Evolutionary conservation across 2,329 filamentous ascomycete genomes (phyloP).

Genomic region (Fusarium ramigenum): DNA sequence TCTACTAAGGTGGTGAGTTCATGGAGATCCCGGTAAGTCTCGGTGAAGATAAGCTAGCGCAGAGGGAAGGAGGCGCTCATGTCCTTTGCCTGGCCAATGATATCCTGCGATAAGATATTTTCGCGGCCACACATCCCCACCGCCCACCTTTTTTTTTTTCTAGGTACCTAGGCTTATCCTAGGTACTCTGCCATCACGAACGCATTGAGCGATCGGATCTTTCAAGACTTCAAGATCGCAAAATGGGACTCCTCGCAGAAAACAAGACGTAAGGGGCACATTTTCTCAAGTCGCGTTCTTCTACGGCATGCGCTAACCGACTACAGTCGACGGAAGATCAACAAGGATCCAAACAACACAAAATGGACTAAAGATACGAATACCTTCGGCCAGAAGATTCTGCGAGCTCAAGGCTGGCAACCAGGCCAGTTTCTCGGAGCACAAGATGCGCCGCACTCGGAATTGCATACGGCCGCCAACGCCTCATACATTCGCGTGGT

Average conservation of each 20-base stretch:
- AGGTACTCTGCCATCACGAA: constrained; percentile 24
- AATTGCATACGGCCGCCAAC: constrained; percentile 81
- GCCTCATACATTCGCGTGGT: constrained; percentile 85
- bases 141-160: constrained; percentile 48
- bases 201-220: constrained; percentile 2
- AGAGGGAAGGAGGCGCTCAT: not conserved
- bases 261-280: constrained; percentile 45
- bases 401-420: constrained; percentile 89
- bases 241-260: constrained; percentile 51
- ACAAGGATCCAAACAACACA: constrained; percentile 94
- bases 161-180: not conserved
- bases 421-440: constrained; percentile 86
- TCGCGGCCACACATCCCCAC: constrained; percentile 39
- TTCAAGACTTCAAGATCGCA: constrained; percentile 18
- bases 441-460: constrained; percentile 76
- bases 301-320: constrained; percentile 17
- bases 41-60: constrained; percentile 28
- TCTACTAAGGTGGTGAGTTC: not conserved
- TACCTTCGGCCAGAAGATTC: constrained; percentile 89
- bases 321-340: constrained; percentile 70
- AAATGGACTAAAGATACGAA: constrained; percentile 86
- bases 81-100: constrained; percentile 38
- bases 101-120: constrained; percentile 42
- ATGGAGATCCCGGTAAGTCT: constrained; percentile 4
- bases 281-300: not conserved